Conservation (phyloP, 495 filamentous ascomycete genomes). For the Penicillium roqueforti region DNA sequence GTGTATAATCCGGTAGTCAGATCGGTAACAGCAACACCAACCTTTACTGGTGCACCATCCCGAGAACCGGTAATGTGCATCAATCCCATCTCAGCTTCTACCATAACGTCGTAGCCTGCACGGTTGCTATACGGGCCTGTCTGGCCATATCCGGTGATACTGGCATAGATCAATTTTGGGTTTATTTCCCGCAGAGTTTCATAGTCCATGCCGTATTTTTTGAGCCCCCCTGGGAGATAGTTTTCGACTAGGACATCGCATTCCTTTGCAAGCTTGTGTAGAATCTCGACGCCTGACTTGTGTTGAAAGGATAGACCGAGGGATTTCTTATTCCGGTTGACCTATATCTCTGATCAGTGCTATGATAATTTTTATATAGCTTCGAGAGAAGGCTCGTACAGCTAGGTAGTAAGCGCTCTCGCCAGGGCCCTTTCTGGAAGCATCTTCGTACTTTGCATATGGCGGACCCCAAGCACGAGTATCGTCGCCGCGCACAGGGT, state of each 20-base stretch:
- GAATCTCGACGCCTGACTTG: conserved; percentile 72
- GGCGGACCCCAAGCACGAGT: conserved; percentile 96
- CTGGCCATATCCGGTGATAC: conserved; percentile 78
- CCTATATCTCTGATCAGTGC: conserved; percentile 43
- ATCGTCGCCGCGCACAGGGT: conserved; percentile 87
- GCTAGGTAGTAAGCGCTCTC: conserved; percentile 94
- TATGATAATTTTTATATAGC: background rate
- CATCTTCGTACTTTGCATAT: conserved; percentile 70
- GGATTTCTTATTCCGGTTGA: conserved; percentile 96
- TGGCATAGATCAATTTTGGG: conserved; percentile 65
- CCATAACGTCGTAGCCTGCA: conserved; percentile 98
- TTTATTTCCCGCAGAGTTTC: conserved; percentile 73
- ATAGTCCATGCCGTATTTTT: conserved; percentile 88
- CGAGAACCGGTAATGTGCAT: conserved; percentile 95
- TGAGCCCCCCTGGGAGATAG: conserved; percentile 86
- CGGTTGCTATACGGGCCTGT: conserved; percentile 86
- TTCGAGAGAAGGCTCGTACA: conserved; percentile 44
- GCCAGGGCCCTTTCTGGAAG: conserved; percentile 64
- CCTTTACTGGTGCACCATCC: conserved; percentile 91
- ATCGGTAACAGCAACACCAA: conserved; percentile 95
- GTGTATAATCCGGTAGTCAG: conserved; percentile 95
- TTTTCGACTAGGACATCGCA: conserved; percentile 96
- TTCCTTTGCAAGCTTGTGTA: conserved; percentile 76
- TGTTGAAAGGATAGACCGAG: conserved; percentile 87
- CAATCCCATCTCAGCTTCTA: conserved; percentile 94